Evolutionary conservation across 2,329 filamentous ascomycete species (phyloP).

Genomic region (Fusarium sp.): DNA sequence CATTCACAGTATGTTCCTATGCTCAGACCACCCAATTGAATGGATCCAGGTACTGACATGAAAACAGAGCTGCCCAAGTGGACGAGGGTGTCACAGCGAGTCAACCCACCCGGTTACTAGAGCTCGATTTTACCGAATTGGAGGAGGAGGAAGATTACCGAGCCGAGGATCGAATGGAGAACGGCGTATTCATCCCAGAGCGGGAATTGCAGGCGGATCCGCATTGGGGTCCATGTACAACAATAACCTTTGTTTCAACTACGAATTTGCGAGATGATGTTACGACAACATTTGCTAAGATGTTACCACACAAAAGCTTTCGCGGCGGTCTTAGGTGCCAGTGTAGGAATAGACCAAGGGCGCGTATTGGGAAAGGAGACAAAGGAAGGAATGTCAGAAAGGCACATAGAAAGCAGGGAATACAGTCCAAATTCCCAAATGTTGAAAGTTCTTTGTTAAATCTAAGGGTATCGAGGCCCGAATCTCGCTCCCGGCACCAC

Average conservation of each 20-base stretch:
- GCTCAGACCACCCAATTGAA: neutral
- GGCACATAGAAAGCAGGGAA: slow-evolving; percentile 20
- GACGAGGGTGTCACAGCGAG: slow-evolving; percentile 92
- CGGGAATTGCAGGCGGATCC: slow-evolving; percentile 39
- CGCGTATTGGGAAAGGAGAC: slow-evolving; percentile 4
- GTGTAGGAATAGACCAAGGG: slow-evolving; percentile 45
- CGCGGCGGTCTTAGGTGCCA: slow-evolving; percentile 14
- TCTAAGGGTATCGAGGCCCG: slow-evolving; percentile 47
- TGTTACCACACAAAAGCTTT: slow-evolving; percentile 20
- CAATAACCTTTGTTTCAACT: slow-evolving; percentile 47
- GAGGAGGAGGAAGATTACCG: slow-evolving; percentile 19
- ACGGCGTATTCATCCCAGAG: slow-evolving; percentile 43
- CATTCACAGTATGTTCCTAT: slow-evolving; percentile 84
- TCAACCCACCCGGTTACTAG: slow-evolving; percentile 96
- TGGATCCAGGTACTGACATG: slow-evolving; percentile 37
- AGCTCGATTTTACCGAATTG: slow-evolving; percentile 48
- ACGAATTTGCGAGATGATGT: slow-evolving; percentile 44
- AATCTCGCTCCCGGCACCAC: slow-evolving; percentile 13
- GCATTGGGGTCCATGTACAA: slow-evolving; percentile 49
- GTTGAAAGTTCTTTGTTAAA: slow-evolving; percentile 26
- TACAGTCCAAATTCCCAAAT: slow-evolving; percentile 22
- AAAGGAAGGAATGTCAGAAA: slow-evolving; percentile 6
- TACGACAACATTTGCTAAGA: slow-evolving; percentile 33
- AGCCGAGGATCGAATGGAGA: slow-evolving; percentile 36
- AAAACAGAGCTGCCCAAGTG: slow-evolving; percentile 83